A percentile compares a stretch with the other conserved stretches of the same genome.
These are phyloP conservation scores for barley (Hordeum vulgare) DNA, from an alignment of 176 grass and related monocot species.

Conservation along the genomic window DNA sequence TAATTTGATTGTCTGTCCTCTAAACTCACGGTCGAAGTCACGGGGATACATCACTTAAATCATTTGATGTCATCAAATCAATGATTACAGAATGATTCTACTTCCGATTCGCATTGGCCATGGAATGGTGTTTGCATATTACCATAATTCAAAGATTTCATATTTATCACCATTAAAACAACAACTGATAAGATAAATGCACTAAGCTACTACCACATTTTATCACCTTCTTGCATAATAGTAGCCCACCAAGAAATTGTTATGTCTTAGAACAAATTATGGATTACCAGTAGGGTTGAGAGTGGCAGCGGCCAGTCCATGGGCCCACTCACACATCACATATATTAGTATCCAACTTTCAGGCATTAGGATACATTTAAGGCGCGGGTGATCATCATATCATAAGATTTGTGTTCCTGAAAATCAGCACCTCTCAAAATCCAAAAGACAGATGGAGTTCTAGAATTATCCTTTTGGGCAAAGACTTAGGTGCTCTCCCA, in stretches of 20 bases:
- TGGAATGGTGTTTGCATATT: not conserved
- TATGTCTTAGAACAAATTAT: not conserved
- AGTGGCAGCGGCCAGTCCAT: not conserved
- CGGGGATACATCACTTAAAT: not conserved
- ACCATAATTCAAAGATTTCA: not conserved
- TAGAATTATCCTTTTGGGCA: too few species aligned
- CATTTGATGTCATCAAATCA: not conserved
- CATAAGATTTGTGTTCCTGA: too few species aligned
- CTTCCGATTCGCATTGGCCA: not conserved
- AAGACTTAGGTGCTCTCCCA: too few species aligned
- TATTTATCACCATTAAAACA: not conserved
- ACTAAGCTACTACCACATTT: too few species aligned
- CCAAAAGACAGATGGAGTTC: too few species aligned
- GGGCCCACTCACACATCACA: not conserved
- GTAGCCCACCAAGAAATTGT: not conserved
- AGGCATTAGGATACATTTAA: too few species aligned
- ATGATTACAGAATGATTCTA: not conserved
- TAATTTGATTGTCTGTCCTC: not conserved
- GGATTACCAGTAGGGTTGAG: not conserved
- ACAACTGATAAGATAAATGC: not conserved
- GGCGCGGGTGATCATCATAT: too few species aligned
- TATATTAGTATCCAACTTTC: too few species aligned
- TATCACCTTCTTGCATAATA: not conserved
- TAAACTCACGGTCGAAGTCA: not conserved
- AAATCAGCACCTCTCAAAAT: too few species aligned